Evolutionary conservation across 164 flowering plant genomes (phyloP).

Genomic region (Aristolochia contorta): DNA sequence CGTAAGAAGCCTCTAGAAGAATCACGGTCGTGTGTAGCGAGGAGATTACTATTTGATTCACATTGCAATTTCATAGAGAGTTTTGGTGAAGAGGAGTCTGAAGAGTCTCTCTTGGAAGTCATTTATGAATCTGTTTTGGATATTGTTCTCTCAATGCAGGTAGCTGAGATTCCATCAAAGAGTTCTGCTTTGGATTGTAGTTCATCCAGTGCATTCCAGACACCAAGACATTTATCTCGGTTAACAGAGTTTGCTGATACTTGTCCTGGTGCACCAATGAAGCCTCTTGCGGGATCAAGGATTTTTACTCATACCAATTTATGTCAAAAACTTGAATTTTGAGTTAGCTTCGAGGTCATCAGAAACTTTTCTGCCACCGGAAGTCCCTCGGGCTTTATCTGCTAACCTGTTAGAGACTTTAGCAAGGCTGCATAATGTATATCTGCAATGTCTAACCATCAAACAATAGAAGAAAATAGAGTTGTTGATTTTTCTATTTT

Average conservation of each 20-base stretch:
- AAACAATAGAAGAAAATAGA: too few species aligned
- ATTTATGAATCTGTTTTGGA: slow-evolving; percentile 40
- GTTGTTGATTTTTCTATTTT: too few species aligned
- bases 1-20: slow-evolving; percentile 21
- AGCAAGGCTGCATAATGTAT: too few species aligned
- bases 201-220: slow-evolving; percentile 12
- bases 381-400: too few species aligned
- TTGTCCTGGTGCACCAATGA: slow-evolving; percentile 64
- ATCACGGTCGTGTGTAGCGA: slow-evolving; percentile 15
- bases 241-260: slow-evolving; percentile 42
- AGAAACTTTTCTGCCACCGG: too few species aligned
- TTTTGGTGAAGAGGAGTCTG: slow-evolving; percentile 14
- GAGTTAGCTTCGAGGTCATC: too few species aligned
- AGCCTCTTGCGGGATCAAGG: slow-evolving; percentile 21
- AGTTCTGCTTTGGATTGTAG: neutral
- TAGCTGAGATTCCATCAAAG: slow-evolving; percentile 22
- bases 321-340: slow-evolving; percentile 61
- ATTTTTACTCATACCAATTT: slow-evolving; percentile 19
- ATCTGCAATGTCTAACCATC: too few species aligned
- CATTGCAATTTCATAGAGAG: neutral
- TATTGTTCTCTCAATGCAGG: slow-evolving; percentile 28
- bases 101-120: slow-evolving; percentile 32
- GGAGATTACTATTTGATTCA: slow-evolving; percentile 34
- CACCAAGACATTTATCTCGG: slow-evolving; percentile 25
- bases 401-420: too few species aligned